These are phyloP conservation scores for Populus tomentosa DNA, from an alignment of 441 rosid genomes.

Conservation along the genomic window DNA sequence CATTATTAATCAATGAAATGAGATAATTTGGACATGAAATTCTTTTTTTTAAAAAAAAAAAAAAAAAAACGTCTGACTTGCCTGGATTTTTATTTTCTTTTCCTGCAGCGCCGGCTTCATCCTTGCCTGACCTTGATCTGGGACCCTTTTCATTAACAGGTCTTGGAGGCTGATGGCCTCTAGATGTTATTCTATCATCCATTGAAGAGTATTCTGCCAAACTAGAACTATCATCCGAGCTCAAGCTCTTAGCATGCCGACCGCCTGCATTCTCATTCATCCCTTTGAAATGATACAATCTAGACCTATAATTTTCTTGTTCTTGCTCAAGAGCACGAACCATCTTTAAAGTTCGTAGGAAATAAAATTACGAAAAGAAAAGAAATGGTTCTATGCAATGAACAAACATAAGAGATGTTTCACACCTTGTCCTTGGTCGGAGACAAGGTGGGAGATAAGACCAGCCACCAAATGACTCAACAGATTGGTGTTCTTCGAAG, in stretches of 20 bases:
- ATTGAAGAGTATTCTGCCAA: conserved; percentile 24
- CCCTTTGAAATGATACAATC: conserved; percentile 43
- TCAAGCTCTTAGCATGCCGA: conserved; percentile 37
- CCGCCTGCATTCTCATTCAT: conserved; percentile 28
- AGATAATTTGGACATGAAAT: background rate
- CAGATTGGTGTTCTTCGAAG: background rate
- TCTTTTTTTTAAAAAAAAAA: background rate
- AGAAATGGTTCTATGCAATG: background rate
- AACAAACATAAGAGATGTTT: background rate
- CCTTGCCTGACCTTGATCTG: conserved; percentile 27
- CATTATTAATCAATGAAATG: background rate
- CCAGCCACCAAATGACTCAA: conserved; percentile 2
- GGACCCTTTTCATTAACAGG: conserved; percentile 16
- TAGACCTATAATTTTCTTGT: conserved; percentile 43
- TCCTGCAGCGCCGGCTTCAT: conserved; percentile 28
- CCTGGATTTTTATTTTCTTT: conserved; percentile 44
- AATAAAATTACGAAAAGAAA: background rate
- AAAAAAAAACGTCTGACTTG: conserved; percentile 18
- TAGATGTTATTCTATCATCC: conserved; percentile 14
- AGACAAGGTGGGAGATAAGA: background rate
- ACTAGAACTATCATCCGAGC: conserved; percentile 30
- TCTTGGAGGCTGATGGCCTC: conserved; percentile 19
- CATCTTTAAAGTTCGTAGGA: background rate
- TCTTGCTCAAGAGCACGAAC: conserved; percentile 30
- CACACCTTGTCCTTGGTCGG: background rate